Base-by-base conservation (phyloP, 805 yeast genomes). In the Candida railenensis region DNA sequence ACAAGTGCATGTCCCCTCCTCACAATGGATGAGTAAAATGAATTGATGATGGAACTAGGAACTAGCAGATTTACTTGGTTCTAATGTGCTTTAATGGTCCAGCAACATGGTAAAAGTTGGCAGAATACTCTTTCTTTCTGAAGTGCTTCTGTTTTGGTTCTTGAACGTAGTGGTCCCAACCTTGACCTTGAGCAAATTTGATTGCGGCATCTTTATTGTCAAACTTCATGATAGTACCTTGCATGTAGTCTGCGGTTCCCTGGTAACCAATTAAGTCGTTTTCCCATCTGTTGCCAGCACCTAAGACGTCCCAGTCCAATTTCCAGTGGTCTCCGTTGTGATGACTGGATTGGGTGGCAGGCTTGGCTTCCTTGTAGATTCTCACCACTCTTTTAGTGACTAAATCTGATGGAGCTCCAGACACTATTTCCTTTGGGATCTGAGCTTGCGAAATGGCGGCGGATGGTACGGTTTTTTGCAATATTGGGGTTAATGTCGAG, bases 211-310 rank as follows among this genome's bases (percentile, higher is more conserved):
- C 92, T 66, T 80, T 83, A 43, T 83, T 72, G 59, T 82, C 85
- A 63, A 88, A 88, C 62, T 82, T 82, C 74, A 88, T 66, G 61
- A 78, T 78, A 7, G 92, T 84, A 15, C 85, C 89, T 69, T 87
- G 86, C 86, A 89, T 84, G 67, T 82, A 83, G 64, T 88, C 96
- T 33, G 87, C 80, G 39, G 86, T 74, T 40, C 87, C 79, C 58
- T 87, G 91, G 73, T 87, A 88, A 21, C 96, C 96, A 66, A 88
- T 88, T 62, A 88, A 73, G 63, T 87, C 92, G 66, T 88, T 88
- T 62, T 88, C 96, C 96, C 96, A 88, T 62, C 94, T 74, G 72
- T 88, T 82, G 19, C 86, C 88, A 58, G 83, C 81, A 39, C 82
- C 82, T 47, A 84, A 69, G 37, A 87, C 78, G 60, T 89, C 96